These are phyloP conservation scores for Symbiotaphrina buchneri DNA, from an alignment of 495 filamentous ascomycete species.

Conservation along the genomic window DNA sequence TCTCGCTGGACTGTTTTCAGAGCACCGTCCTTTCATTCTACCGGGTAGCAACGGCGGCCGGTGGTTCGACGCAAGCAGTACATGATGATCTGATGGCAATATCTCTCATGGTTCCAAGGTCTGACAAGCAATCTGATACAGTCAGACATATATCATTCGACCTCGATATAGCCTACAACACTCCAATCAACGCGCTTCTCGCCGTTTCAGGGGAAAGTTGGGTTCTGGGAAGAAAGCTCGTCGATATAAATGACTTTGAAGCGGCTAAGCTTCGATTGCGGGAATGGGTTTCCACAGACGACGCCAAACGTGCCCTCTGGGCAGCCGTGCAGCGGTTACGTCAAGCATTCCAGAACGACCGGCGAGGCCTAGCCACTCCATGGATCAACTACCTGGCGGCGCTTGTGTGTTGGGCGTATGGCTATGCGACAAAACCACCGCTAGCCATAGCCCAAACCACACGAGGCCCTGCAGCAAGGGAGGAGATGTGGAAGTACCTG, in stretches of 20 bases:
- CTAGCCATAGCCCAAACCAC: too few species aligned
- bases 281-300: not conserved
- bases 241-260: not conserved
- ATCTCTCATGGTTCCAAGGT: too few species aligned
- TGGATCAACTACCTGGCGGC: conserved; percentile 1
- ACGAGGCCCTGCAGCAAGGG: not conserved
- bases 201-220: conserved; percentile 1
- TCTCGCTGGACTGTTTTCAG: too few species aligned
- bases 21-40: too few species aligned
- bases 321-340: not conserved
- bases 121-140: too few species aligned
- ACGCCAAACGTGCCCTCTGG: not conserved
- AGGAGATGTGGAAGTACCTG: conserved; percentile 1
- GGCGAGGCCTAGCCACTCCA: not conserved
- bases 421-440: too few species aligned
- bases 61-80: too few species aligned
- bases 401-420: conserved; percentile 3
- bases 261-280: not conserved
- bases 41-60: too few species aligned
- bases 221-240: conserved; percentile 1
- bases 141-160: too few species aligned
- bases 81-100: too few species aligned
- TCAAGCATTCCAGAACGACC: not conserved
- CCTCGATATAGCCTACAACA: too few species aligned
- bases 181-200: conserved; percentile 1